Base-by-base conservation (phyloP, 371 early-diverging fungal genomes). In the Circinella umbellata region DNA sequence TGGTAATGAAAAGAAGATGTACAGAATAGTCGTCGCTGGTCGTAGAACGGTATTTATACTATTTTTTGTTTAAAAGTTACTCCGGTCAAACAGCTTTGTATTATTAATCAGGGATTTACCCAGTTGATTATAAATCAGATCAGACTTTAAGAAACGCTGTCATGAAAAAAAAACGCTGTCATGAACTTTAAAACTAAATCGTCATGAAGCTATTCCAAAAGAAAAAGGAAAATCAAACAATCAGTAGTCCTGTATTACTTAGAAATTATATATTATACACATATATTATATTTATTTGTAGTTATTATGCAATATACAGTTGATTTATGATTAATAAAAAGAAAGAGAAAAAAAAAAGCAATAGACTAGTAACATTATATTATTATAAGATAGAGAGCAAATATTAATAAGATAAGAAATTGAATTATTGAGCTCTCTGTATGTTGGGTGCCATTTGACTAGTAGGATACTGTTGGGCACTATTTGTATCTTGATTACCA, bases 1-100 rank as follows among this genome's bases (percentile, higher is more conserved):
- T 15, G 53, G 35, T 57, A 57, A 34, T 48, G 63, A 63, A 49
- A 48, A 42, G 48, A 51, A 51, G 51, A 14, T 51, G 14, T 27
- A 27, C 27, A 27, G 27, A 27, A 27, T 27, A n/a, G n/a, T n/a
- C 2, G 27, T 47, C 47, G 47, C 11, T 0, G 47, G 47, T 11
- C 47, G 47, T 11, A 1, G 47, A 15, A 3, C 15, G 51, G 51
- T n/a, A 27, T 57, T 27, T 57, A 57, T 57, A 57, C 57, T 34
- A 10, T 34, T 57, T 57, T 27, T 27, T 27, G 27, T 27, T 27
- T 27, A 27, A 27, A 27, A 27, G 27, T 54, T 46, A 47, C 63
- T 63, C 57, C 57, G 57, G 6, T 3, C 42, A 42, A 9, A 4
- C 57, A 27, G 3, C 5, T n/a, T 7, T 27, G 2, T 6, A 57